A percentile compares a stretch with the other conserved stretches of the same genome.
Evolutionary conservation across 495 filamentous ascomycete species (phyloP).

Genomic region (Arthonia radiata): DNA sequence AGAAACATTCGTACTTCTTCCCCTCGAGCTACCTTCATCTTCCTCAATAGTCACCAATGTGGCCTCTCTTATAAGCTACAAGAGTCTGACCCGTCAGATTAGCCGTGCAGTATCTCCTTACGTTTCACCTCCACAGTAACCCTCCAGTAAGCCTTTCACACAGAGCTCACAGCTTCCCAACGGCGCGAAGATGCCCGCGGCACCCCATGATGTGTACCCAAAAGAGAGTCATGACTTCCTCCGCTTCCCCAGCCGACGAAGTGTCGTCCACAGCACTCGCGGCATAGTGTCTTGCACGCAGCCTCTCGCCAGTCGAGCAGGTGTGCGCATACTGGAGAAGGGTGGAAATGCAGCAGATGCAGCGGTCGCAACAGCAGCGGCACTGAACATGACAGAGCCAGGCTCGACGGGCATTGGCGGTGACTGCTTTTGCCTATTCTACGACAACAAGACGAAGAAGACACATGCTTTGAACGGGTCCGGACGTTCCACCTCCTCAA

Average conservation of each 20-base stretch:
- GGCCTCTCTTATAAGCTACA: no score
- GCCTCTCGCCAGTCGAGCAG: constrained; percentile 71
- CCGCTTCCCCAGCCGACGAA: constrained; percentile 62
- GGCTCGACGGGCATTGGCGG: constrained; percentile 89
- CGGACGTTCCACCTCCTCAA: constrained; percentile 48
- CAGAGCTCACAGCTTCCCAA: no score
- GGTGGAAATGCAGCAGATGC: constrained; percentile 95
- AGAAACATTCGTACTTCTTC: no score
- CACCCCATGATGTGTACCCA: no score
- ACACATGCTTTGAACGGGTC: constrained; percentile 79
- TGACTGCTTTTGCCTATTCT: constrained; percentile 95
- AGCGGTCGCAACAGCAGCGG: constrained; percentile 66
- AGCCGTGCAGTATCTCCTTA: no score
- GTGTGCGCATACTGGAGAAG: constrained; percentile 53
- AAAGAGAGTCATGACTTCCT: constrained; percentile 22
- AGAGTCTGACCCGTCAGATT: no score
- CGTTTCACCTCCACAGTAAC: no score
- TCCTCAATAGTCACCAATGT: no score
- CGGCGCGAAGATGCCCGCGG: no score
- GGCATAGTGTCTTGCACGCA: constrained; percentile 85
- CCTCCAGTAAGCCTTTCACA: no score
- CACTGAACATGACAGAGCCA: constrained; percentile 81
- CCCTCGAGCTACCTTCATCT: no score
- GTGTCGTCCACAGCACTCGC: constrained; percentile 77
- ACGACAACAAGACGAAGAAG: constrained; percentile 55